Base-by-base conservation (phyloP, 2,329 filamentous ascomycete species). In the Thielaviopsis punctulata region DNA sequence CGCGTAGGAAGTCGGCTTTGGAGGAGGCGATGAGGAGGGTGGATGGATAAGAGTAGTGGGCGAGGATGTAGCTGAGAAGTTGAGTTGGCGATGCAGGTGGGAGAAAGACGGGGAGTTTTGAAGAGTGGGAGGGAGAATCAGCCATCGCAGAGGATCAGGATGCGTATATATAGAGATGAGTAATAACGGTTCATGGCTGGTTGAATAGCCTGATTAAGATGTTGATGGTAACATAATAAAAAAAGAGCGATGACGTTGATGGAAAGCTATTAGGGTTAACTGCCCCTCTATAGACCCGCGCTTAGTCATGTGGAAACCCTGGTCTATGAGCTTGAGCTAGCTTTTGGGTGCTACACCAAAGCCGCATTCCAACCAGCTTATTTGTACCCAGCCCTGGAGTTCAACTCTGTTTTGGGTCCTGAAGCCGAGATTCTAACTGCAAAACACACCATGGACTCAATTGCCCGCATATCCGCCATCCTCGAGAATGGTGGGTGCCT, bases 391-490 rank as follows among this genome's bases (percentile, higher is more conserved):
- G n/a, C n/a, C n/a, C n/a, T n/a, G n/a, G n/a, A 41, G 19, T 41
- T 41, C 36, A 15, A 19, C 19, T 19, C 15, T 39, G 15, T 8
- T 39, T 18, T n/a, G n/a, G n/a, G n/a, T n/a, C n/a, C n/a, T n/a
- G n/a, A n/a, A n/a, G n/a, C n/a, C n/a, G n/a, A n/a, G n/a, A n/a
- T n/a, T n/a, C n/a, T n/a, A n/a, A n/a, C n/a, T n/a, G n/a, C n/a
- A n/a, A n/a, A n/a, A n/a, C n/a, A n/a, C 36, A 43, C 55, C 53
- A 98, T 98, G 92, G 92, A 98, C 77, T 94, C 90, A 21, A 88
- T 96, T 64, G 88, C 90, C 58, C 79, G 86, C 62, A 93, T 98
- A 67, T 94, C 89, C 60, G 86, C 80, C 65, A 79, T 96, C 69
- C 82, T 98, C 66, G 92, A 96, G 73, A 92, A 85, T 69, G 88